Evolutionary conservation across 2,329 filamentous ascomycete species (phyloP).

Genomic region (Fusarium chaquense): DNA sequence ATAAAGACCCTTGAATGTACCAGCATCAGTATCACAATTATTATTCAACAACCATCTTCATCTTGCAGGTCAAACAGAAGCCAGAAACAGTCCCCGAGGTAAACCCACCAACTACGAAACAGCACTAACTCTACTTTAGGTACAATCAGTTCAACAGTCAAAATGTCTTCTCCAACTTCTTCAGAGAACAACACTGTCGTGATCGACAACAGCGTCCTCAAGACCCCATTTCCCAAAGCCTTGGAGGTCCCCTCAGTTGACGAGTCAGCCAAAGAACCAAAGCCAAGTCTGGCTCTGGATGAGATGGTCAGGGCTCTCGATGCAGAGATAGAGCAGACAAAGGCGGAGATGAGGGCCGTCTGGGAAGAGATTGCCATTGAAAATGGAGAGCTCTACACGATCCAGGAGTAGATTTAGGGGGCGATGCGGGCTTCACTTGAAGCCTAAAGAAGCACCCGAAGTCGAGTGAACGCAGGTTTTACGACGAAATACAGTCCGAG

Average conservation of each 20-base stretch:
- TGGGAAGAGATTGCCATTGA: conserved; percentile 18
- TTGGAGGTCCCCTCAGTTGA: not conserved
- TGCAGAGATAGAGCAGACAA: conserved; percentile 15
- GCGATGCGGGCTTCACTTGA: conserved; percentile 14
- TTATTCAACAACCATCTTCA: conserved; percentile 4
- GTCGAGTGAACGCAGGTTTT: not conserved
- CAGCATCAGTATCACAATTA: not conserved
- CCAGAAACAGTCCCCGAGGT: not conserved
- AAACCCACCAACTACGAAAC: not conserved
- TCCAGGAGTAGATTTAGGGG: not conserved
- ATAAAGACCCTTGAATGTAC: conserved; percentile 11
- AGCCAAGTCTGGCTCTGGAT: not conserved
- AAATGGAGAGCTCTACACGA: not conserved
- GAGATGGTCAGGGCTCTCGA: conserved; percentile 14
- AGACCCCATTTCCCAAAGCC: not conserved
- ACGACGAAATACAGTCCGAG: not conserved
- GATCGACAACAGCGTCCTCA: not conserved
- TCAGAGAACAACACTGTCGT: not conserved
- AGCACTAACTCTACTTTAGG: conserved; percentile 2
- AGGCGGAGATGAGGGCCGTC: conserved; percentile 7
- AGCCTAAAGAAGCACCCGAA: not conserved
- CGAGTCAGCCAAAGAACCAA: not conserved
- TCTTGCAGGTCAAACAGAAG: conserved; percentile 8
- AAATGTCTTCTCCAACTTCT: conserved; percentile 17
- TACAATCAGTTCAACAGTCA: not conserved